phyloP scores from a whole-genome alignment of 2,329 filamentous ascomycete genomes.

The Colletotrichum sp. region DNA sequence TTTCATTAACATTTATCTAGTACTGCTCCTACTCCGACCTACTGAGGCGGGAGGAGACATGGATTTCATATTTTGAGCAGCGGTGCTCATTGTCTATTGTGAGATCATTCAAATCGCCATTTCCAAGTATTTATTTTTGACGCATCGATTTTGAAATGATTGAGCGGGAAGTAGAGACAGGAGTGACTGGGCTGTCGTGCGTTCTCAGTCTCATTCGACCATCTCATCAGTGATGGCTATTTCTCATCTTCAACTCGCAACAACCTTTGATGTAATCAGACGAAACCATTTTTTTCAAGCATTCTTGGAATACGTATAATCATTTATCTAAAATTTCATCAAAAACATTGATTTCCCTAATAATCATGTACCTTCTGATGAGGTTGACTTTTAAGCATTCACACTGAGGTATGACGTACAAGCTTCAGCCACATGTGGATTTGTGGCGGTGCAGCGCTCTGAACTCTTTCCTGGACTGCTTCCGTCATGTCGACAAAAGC shows the following conservation, averaged over 20 bases:
- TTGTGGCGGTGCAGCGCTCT: slow-evolving; percentile 7
- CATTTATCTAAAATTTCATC: background rate
- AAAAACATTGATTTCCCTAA: fast-evolving
- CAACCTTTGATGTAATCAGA: fast-evolving
- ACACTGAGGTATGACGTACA: background rate
- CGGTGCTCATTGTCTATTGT: background rate
- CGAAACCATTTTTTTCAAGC: background rate
- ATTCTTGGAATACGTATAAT: fast-evolving
- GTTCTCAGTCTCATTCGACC: background rate
- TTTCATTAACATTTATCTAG: background rate
- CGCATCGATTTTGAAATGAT: background rate
- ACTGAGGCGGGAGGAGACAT: background rate
- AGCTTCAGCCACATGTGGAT: slow-evolving; percentile 6
- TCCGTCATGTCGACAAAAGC: slow-evolving; percentile 3
- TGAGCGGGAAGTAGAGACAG: background rate
- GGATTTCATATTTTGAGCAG: background rate
- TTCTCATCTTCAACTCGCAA: background rate
- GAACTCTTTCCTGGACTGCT: slow-evolving; percentile 15
- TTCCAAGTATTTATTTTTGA: background rate
- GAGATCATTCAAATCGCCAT: background rate
- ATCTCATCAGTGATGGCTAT: background rate
- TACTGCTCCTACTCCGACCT: background rate
- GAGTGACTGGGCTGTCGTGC: background rate
- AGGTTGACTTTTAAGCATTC: background rate
- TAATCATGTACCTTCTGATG: background rate